Conservation (phyloP, 352 stramenopile genomes). For the Aphanomyces cochlioides region DNA sequence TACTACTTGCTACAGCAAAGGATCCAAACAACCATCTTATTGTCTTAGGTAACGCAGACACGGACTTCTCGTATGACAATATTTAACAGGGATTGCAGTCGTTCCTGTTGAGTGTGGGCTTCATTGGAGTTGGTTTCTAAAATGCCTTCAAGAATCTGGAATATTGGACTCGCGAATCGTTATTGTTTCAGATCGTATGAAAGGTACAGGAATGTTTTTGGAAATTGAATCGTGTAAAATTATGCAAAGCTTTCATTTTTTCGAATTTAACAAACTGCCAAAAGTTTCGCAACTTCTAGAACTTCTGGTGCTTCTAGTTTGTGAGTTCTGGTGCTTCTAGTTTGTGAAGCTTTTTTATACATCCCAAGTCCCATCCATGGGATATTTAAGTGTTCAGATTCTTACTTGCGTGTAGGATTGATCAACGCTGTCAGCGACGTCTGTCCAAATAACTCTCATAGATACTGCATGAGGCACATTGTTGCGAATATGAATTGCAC, state of each 20-base stretch:
- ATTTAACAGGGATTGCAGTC: neutral
- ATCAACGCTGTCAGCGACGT: neutral
- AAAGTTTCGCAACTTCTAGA: neutral
- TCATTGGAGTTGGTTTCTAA: neutral
- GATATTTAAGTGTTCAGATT: no score
- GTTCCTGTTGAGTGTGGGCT: neutral
- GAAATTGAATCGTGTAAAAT: neutral
- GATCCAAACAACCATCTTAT: conserved; percentile 4
- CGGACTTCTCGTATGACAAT: neutral
- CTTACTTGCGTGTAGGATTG: neutral
- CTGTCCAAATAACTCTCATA: neutral
- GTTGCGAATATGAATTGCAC: no score
- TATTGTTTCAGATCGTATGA: neutral
- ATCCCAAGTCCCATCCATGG: no score
- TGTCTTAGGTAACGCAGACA: neutral
- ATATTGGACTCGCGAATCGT: neutral
- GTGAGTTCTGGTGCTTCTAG: neutral
- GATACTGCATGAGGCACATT: no score
- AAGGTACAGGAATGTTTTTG: neutral
- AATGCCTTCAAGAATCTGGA: neutral
- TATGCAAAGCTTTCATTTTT: neutral
- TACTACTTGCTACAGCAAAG: neutral
- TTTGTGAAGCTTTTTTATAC: no score
- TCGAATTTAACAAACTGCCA: neutral
- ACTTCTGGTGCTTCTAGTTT: no score